Evolutionary conservation across 2,329 filamentous ascomycete genomes (phyloP).

Genomic region (Fusarium temperatum): DNA sequence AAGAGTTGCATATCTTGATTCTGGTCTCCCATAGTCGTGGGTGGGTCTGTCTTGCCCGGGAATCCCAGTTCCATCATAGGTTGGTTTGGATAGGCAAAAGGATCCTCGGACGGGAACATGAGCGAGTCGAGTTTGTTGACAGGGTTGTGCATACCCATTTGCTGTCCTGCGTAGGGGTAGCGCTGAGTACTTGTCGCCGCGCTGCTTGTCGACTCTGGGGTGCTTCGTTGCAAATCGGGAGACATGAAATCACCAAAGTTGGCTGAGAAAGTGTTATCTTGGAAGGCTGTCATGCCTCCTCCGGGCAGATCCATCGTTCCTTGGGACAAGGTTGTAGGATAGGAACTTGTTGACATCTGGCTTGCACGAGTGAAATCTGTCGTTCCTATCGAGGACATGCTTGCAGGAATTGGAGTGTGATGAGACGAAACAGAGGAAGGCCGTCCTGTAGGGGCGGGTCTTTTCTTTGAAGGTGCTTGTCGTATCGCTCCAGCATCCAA

Average conservation of each 20-base stretch:
- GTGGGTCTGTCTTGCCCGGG: slow-evolving; percentile 47
- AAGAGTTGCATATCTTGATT: slow-evolving; percentile 57
- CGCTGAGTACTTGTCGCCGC: slow-evolving; percentile 53
- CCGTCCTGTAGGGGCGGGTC: slow-evolving; percentile 57
- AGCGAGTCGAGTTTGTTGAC: slow-evolving; percentile 78
- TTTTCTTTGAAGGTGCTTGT: slow-evolving; percentile 61
- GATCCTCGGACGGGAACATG: slow-evolving; percentile 83
- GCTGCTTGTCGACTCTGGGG: slow-evolving; percentile 54
- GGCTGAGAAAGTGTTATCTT: slow-evolving; percentile 49
- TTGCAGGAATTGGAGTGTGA: slow-evolving; percentile 44
- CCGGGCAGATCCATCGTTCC: slow-evolving; percentile 49
- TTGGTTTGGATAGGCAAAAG: slow-evolving; percentile 82
- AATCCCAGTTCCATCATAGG: slow-evolving; percentile 70
- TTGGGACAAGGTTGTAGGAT: slow-evolving; percentile 40
- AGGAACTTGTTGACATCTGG: slow-evolving; percentile 41
- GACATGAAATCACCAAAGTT: slow-evolving; percentile 57
- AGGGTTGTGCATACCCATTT: slow-evolving; percentile 50
- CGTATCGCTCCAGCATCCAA: slow-evolving; percentile 63
- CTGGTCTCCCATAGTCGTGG: slow-evolving; percentile 47
- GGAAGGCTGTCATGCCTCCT: slow-evolving; percentile 45
- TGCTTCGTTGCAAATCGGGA: slow-evolving; percentile 55
- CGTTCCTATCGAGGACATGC: slow-evolving; percentile 47
- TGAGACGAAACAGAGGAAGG: slow-evolving; percentile 44
- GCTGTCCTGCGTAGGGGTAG: slow-evolving; percentile 46
- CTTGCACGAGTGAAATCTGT: slow-evolving; percentile 48